These are phyloP conservation scores for Celoporthe dispersa DNA, from an alignment of 2,329 filamentous ascomycete species.

Conservation along the genomic window DNA sequence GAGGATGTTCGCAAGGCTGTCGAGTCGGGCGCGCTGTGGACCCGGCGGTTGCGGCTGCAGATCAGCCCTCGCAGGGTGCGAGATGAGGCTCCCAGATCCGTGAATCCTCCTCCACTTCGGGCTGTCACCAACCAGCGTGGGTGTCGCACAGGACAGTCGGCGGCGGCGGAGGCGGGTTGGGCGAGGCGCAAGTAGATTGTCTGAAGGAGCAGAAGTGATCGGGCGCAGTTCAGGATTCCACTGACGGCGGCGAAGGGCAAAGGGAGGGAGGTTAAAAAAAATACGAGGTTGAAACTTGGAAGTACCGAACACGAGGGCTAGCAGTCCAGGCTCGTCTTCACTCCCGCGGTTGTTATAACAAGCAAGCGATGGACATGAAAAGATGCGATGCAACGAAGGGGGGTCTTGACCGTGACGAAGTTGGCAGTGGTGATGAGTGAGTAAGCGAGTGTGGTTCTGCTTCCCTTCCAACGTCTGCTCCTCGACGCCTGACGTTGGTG, in stretches of 20 bases:
- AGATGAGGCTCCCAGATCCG: conserved; percentile 9
- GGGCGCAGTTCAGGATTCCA: conserved; percentile 14
- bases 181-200: neutral
- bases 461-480: conserved; percentile 10
- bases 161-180: neutral
- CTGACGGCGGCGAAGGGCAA: conserved; percentile 15
- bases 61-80: neutral
- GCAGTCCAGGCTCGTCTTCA: neutral
- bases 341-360: neutral
- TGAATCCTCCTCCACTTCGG: conserved; percentile 9
- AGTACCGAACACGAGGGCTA: conserved; percentile 20
- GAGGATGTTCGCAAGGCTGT: conserved; percentile 17
- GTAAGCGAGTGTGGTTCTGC: conserved; percentile 2
- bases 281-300: conserved; percentile 24
- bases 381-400: conserved; percentile 1
- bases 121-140: neutral
- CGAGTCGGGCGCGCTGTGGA: conserved; percentile 2
- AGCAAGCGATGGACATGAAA: conserved; percentile 8
- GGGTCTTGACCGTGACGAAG: conserved; percentile 1
- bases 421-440: no score
- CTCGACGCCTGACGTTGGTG: conserved; percentile 23
- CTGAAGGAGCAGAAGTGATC: conserved; percentile 1
- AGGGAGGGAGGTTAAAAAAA: neutral
- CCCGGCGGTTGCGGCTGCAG: conserved; percentile 13
- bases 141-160: neutral